Percentiles rank a stretch among this genome's conserved stretches.
These are phyloP conservation scores for Colletotrichum liriopes DNA, from an alignment of 2,329 filamentous ascomycete species.

Conservation along the genomic window DNA sequence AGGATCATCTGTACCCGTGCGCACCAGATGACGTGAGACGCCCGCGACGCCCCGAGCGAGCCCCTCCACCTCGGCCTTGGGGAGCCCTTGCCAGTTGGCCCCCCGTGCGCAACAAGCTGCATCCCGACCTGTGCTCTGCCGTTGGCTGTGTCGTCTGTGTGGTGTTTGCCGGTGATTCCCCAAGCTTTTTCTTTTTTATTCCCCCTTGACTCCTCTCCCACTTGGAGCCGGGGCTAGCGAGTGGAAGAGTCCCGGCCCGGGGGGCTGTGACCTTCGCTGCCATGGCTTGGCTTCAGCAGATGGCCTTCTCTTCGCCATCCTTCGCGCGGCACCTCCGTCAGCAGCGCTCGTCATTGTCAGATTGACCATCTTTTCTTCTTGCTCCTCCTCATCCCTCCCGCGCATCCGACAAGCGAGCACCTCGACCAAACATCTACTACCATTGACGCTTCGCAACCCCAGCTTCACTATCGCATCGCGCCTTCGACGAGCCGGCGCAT, in stretches of 20 bases:
- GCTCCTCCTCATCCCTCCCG: neutral
- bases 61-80: neutral
- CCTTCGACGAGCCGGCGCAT: neutral
- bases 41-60: constrained; percentile 1
- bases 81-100: neutral
- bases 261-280: constrained; percentile 32
- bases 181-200: neutral
- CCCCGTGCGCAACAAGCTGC: neutral
- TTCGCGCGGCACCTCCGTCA: constrained; percentile 30
- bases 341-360: constrained; percentile 17
- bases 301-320: constrained; percentile 5
- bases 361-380: neutral
- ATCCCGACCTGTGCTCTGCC: constrained; percentile 7
- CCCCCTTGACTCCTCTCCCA: neutral
- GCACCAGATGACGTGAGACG: constrained; percentile 39
- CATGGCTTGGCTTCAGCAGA: neutral
- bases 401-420: neutral
- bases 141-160: neutral
- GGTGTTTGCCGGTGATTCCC: neutral
- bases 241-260: constrained; percentile 25
- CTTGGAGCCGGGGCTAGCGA: constrained; percentile 7
- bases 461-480: neutral
- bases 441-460: constrained; percentile 19
- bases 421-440: neutral
- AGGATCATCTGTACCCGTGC: constrained; percentile 35